These are phyloP conservation scores for Lepidium africanum DNA, from an alignment of 345 rosid species.

Conservation along the genomic window DNA sequence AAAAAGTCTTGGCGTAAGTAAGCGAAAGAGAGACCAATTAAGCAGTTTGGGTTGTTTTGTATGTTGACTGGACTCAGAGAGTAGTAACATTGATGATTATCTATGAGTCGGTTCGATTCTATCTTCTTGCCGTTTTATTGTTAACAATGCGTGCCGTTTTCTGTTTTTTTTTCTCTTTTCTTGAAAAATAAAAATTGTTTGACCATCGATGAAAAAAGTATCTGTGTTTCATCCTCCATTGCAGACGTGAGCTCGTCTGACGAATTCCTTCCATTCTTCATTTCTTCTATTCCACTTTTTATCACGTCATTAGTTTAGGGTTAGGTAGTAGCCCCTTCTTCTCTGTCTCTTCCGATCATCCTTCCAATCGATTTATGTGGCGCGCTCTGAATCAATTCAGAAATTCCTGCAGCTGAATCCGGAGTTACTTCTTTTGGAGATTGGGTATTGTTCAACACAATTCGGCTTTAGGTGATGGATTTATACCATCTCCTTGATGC, in stretches of 20 bases:
- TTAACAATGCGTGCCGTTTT: conserved; percentile 2
- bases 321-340: too few species aligned
- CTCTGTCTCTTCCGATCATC: background rate
- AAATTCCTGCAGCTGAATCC: background rate
- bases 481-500: conserved; percentile 20
- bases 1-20: background rate
- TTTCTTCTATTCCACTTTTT: background rate
- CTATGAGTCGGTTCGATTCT: background rate
- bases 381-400: background rate
- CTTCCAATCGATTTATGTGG: background rate
- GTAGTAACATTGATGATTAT: too few species aligned
- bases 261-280: background rate
- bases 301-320: background rate
- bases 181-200: background rate
- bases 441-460: background rate
- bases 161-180: background rate
- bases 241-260: background rate
- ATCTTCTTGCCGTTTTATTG: conserved; percentile 14
- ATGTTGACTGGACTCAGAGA: background rate
- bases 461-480: conserved; percentile 4
- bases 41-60: background rate
- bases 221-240: background rate
- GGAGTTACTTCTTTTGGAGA: background rate
- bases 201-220: conserved; percentile 6
- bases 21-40: background rate